Evolutionary conservation across 345 rosid species (phyloP).

Genomic region (Corchorus olitorius): DNA sequence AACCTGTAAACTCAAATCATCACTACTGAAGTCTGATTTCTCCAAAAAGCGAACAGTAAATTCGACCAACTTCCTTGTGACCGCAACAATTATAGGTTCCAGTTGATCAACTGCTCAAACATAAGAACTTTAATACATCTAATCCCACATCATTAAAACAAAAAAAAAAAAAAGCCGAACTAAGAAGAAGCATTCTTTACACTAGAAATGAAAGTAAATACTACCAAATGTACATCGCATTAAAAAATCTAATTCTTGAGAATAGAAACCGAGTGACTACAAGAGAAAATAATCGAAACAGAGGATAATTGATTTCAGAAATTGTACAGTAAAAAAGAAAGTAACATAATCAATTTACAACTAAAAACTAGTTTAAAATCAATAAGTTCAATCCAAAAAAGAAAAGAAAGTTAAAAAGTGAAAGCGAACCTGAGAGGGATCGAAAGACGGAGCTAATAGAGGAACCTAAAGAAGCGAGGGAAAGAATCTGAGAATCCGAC

Average conservation of each 20-base stretch:
- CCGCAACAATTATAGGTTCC: conserved; percentile 66
- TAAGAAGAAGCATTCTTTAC: not conserved
- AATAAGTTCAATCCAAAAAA: not conserved
- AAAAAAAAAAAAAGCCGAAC: not conserved
- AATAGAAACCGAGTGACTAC: not conserved
- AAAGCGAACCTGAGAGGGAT: conserved; percentile 62
- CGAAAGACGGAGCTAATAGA: conserved; percentile 59
- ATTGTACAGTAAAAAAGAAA: not conserved
- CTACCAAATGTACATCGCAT: not conserved
- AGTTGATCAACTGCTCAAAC: conserved; percentile 65
- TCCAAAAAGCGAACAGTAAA: conserved; percentile 81
- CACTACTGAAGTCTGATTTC: conserved; percentile 50
- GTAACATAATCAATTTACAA: not conserved
- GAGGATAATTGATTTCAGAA: not conserved
- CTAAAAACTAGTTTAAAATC: not conserved
- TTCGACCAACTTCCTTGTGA: conserved; percentile 67
- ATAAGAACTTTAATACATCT: conserved; percentile 7
- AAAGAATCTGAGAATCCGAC: conserved; percentile 71
- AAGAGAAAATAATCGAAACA: not conserved
- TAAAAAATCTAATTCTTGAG: not conserved
- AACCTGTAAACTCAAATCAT: conserved; percentile 71
- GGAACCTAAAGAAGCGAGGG: conserved; percentile 52
- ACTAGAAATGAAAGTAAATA: not conserved
- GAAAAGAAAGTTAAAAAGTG: not conserved
- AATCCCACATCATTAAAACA: not conserved